Conservation (phyloP, 2,329 filamentous ascomycete genomes). For the Talaromyces marneffei region DNA sequence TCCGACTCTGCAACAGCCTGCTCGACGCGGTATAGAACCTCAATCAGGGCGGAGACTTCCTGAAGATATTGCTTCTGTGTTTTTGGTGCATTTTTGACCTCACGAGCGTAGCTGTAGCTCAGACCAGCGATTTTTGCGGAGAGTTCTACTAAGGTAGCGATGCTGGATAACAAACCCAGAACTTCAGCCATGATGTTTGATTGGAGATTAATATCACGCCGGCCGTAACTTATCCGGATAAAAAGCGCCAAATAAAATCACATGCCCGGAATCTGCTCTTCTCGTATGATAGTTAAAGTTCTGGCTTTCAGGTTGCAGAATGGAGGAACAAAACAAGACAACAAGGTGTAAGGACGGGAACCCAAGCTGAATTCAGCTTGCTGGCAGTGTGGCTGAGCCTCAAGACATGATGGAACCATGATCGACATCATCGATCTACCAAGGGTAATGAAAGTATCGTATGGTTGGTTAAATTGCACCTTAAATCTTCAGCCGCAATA, state of each 20-base stretch:
- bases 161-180: neutral
- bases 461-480: neutral
- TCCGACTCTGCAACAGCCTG: neutral
- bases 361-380: neutral
- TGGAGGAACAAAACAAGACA: too few species aligned
- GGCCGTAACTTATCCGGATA: neutral
- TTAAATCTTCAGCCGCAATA: neutral
- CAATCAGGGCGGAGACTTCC: neutral
- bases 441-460: neutral
- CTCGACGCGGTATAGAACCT: slow-evolving; percentile 4
- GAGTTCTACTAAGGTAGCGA: neutral
- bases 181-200: neutral
- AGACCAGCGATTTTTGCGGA: neutral
- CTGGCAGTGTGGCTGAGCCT: neutral
- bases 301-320: neutral
- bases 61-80: slow-evolving; percentile 10
- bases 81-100: slow-evolving; percentile 8
- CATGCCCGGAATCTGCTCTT: neutral
- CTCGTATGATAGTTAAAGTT: neutral
- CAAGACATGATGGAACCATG: neutral
- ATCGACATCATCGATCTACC: neutral
- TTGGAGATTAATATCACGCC: too few species aligned
- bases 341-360: neutral
- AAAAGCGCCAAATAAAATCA: neutral
- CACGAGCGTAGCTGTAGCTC: neutral